Percentiles rank a stretch among this genome's conserved stretches.
Conservation (phyloP, 1,284 basidiomycete genomes). For the Marasmius oreades region DNA sequence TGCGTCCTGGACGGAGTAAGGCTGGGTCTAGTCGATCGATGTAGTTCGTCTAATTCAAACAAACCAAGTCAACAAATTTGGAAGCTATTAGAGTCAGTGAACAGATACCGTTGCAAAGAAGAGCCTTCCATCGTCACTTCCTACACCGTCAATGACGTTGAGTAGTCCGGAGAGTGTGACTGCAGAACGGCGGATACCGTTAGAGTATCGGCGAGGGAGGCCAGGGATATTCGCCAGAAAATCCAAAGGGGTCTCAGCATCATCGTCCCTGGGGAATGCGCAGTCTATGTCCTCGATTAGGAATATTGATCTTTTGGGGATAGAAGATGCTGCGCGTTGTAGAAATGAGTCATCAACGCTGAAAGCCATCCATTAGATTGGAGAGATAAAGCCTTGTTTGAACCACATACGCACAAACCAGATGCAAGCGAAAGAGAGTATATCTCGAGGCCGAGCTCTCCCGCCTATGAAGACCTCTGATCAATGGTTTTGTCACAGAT, state of each 20-base stretch:
- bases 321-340: conserved; percentile 37
- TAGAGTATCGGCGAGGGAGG: neutral
- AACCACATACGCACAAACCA: conserved; percentile 33
- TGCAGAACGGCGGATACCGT: conserved; percentile 20
- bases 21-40: conserved; percentile 50
- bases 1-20: conserved; percentile 47
- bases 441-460: conserved; percentile 56
- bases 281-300: conserved; percentile 57
- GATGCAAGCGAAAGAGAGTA: conserved; percentile 53
- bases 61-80: neutral
- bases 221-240: neutral
- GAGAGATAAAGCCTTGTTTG: neutral
- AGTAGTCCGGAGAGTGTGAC: conserved; percentile 50
- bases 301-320: conserved; percentile 48
- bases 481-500: neutral
- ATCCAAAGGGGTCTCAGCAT: conserved; percentile 12
- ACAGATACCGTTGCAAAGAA: conserved; percentile 50
- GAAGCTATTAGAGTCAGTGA: neutral
- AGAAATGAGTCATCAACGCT: conserved; percentile 49
- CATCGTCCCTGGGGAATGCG: conserved; percentile 45
- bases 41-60: conserved; percentile 41
- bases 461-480: conserved; percentile 31
- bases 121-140: conserved; percentile 51
- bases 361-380: conserved; percentile 1
- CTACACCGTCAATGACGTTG: conserved; percentile 54